A percentile compares a stretch with the other conserved stretches of the same genome.
These are phyloP conservation scores for Capsicum baccatum DNA, from an alignment of 257 asterid species.

Conservation along the genomic window DNA sequence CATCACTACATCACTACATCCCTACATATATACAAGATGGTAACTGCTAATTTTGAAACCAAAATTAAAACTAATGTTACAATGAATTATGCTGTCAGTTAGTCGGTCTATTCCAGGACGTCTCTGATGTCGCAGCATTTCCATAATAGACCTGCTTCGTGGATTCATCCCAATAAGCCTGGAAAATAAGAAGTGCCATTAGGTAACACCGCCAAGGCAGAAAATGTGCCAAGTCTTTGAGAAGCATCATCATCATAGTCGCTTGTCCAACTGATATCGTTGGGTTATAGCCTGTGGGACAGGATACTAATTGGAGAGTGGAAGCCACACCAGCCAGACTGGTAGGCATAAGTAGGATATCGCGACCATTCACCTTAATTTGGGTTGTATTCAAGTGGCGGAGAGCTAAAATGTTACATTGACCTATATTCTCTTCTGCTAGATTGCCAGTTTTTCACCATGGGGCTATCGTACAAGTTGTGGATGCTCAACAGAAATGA, in stretches of 20 bases:
- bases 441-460: background rate
- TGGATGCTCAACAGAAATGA: background rate
- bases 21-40: slow-evolving; percentile 15
- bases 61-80: background rate
- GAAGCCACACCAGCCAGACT: background rate
- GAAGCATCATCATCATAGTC: background rate
- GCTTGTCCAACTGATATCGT: background rate
- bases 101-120: slow-evolving; percentile 78
- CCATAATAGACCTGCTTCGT: slow-evolving; percentile 82
- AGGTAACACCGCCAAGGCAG: background rate
- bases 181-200: slow-evolving; percentile 22
- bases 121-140: slow-evolving; percentile 68
- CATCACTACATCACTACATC: background rate
- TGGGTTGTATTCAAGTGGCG: background rate
- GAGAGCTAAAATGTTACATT: background rate
- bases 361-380: background rate
- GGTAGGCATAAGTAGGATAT: background rate
- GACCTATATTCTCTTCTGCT: background rate
- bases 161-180: slow-evolving; percentile 87
- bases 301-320: background rate
- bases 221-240: background rate
- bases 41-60: background rate
- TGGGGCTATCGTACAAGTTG: background rate
- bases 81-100: slow-evolving; percentile 28
- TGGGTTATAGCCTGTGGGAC: background rate